Base-by-base conservation (phyloP, 2,329 filamentous ascomycete species). In the Ophiocordyceps camponoti-leonardi region DNA sequence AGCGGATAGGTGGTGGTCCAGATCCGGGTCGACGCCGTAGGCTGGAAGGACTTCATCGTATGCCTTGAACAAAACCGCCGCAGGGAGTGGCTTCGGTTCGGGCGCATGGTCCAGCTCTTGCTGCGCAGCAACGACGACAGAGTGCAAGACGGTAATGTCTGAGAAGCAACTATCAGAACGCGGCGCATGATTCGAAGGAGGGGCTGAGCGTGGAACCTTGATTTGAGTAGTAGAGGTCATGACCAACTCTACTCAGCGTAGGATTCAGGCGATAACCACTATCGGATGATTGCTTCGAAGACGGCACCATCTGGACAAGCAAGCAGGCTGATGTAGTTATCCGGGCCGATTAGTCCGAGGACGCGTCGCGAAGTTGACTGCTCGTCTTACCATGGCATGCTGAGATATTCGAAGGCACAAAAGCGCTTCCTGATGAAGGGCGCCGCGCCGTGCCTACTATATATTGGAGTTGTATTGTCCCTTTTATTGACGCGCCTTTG, bases 141-240 rank as follows among this genome's bases (percentile, higher is more conserved):
- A 72, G 61, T 86, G 82, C 47, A 94, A 71, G 49, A 86, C 72
- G 49, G 75, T 73, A 60, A 94, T 83, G 66, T 93, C 88, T 87
- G 35, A 16, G n/a, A 14, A 8, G 20, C 20, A 19, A 1, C 22
- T 19, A 19, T 33, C 28, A 43, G 42, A 7, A 33, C 42, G 11
- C 6, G 18, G 18, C 11, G 18, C 18, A 10, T 3, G n/a, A 12
- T 8, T 11, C 35, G n/a, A 19, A 19, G 10, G 18, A 39, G 35
- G 14, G 33, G 33, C 3, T 22, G n/a, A 10, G 5, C 14, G 12
- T 4, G 16, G 1, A 5, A 79, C 78, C 77, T 64, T 79, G 65
- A 53, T 81, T 77, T 46, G 74, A 73, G 54, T 82, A 78, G 54
- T 71, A 73, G 14, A 63, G 54, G 41, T 62, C 60, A 37, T 56